Percentiles rank a stretch among this genome's conserved stretches.
These are phyloP conservation scores for Fusarium annulatum DNA, from an alignment of 2,329 filamentous ascomycete genomes.

Conservation along the genomic window DNA sequence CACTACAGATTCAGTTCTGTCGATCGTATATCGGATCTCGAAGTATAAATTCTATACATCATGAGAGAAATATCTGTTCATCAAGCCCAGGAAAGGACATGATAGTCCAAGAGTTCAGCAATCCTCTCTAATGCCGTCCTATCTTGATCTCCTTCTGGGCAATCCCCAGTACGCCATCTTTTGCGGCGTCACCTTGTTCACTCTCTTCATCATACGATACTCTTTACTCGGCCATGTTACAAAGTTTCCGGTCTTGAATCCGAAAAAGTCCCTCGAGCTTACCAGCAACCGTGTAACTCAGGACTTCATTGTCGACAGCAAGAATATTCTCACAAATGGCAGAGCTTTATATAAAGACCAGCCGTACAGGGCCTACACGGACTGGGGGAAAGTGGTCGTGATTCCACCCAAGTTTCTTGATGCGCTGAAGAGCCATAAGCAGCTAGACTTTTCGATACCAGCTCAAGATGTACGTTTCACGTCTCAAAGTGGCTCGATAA, in stretches of 20 bases:
- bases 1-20: neutral
- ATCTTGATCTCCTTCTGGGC: neutral
- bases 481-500: neutral
- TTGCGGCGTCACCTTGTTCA: neutral
- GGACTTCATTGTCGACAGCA: neutral
- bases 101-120: neutral
- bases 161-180: constrained; percentile 4
- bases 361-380: neutral
- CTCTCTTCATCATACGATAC: neutral
- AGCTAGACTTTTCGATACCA: neutral
- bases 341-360: neutral
- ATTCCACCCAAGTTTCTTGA: neutral
- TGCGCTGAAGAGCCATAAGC: neutral
- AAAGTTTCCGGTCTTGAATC: neutral
- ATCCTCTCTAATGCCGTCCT: neutral
- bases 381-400: neutral
- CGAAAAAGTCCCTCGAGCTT: neutral
- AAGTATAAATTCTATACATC: neutral
- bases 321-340: neutral
- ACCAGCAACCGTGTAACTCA: neutral
- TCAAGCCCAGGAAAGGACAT: neutral
- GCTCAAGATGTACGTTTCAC: neutral
- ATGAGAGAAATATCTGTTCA: neutral
- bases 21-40: neutral
- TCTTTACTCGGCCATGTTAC: neutral